phyloP scores from a whole-genome alignment of 176 grass and related monocot species.

The Musa beccarii region DNA sequence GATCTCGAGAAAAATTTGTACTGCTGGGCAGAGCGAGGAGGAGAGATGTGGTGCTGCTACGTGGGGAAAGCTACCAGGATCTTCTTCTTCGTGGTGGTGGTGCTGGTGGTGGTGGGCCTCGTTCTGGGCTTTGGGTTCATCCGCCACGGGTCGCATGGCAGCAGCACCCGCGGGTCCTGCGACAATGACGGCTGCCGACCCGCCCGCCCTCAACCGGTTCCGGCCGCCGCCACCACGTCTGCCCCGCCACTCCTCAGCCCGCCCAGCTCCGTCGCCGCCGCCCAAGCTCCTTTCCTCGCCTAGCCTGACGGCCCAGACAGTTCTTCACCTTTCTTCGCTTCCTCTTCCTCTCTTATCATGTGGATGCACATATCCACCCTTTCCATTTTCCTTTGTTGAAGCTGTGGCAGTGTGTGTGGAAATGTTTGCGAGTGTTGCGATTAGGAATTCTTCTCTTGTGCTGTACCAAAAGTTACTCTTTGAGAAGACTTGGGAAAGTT shows the following conservation, averaged over 20 bases:
- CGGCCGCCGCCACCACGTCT: slow-evolving; percentile 4
- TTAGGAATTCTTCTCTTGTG: too few species aligned
- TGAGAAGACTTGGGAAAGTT: too few species aligned
- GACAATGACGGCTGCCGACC: background rate
- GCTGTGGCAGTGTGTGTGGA: too few species aligned
- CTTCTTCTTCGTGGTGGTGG: slow-evolving; percentile 50
- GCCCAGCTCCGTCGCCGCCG: background rate
- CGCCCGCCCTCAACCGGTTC: slow-evolving; percentile 18
- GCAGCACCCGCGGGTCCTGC: background rate
- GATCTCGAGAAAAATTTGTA: too few species aligned
- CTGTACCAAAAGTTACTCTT: too few species aligned
- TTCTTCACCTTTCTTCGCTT: background rate
- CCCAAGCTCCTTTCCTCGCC: background rate
- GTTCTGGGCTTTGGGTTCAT: slow-evolving; percentile 38
- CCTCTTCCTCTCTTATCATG: background rate
- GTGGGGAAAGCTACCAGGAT: slow-evolving; percentile 93
- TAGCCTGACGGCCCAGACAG: slow-evolving; percentile 3
- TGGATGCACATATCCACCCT: too few species aligned
- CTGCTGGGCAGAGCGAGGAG: too few species aligned
- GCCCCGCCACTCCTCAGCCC: slow-evolving; percentile 9
- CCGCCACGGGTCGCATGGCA: background rate
- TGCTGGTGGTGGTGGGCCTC: slow-evolving; percentile 42
- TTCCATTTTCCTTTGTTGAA: too few species aligned
- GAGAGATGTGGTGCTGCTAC: slow-evolving; percentile 39
- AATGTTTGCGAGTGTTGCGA: too few species aligned